Evolutionary conservation across 306 rosid genomes (phyloP).

Genomic region (Trifolium dubium): DNA sequence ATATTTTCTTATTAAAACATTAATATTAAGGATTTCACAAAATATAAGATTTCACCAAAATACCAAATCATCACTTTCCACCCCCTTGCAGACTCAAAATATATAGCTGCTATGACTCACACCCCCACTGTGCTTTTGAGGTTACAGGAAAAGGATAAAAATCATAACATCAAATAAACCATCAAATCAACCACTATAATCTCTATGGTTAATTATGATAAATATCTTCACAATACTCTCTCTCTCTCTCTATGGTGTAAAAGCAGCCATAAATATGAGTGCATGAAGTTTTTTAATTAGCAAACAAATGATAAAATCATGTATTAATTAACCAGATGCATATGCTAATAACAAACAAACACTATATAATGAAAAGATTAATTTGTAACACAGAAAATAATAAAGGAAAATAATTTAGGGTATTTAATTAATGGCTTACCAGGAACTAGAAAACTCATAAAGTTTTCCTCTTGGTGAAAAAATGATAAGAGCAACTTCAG

Average conservation of each 20-base stretch:
- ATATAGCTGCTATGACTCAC: neutral
- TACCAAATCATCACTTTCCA: neutral
- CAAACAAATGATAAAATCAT: neutral
- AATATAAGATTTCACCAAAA: neutral
- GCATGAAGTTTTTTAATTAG: neutral
- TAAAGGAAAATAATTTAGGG: neutral
- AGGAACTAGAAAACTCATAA: conserved; percentile 51
- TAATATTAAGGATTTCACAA: neutral
- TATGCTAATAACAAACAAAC: neutral
- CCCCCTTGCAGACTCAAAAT: neutral
- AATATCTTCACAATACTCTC: neutral
- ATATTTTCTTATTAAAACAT: no score
- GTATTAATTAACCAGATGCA: neutral
- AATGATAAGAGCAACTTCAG: conserved; percentile 54
- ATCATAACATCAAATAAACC: neutral
- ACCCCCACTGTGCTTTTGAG: neutral
- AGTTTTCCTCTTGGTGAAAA: conserved; percentile 55
- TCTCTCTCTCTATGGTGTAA: neutral
- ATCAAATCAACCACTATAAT: neutral
- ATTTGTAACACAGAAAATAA: neutral
- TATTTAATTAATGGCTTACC: conserved; percentile 15
- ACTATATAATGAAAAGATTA: neutral
- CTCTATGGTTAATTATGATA: neutral
- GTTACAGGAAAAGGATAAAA: neutral
- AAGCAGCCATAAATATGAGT: neutral